phyloP scores from a whole-genome alignment of 2,329 filamentous ascomycete genomes.

The Colletotrichum sp. region DNA sequence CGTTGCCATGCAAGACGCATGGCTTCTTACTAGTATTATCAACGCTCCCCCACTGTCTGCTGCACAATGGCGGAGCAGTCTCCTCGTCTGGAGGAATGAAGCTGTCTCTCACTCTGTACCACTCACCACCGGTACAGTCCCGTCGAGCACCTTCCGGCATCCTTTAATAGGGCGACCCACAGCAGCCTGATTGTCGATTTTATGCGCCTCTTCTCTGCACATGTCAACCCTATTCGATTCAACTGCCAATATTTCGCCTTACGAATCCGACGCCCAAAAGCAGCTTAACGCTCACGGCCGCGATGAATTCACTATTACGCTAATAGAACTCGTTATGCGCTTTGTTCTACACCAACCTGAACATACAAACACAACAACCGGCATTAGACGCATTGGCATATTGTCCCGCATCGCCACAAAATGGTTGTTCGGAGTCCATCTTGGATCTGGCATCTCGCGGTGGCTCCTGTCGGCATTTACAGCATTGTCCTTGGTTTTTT shows the following conservation, averaged over 20 bases:
- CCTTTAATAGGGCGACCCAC: constrained; percentile 22
- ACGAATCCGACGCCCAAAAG: constrained; percentile 1
- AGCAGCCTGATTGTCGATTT: constrained; percentile 22
- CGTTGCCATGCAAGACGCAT: constrained; percentile 63
- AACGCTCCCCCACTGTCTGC: constrained; percentile 26
- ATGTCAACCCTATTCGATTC: constrained; percentile 20
- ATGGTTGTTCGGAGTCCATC: constrained; percentile 26
- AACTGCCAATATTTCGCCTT: constrained; percentile 16
- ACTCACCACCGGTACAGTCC: background rate
- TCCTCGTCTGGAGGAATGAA: constrained; percentile 6
- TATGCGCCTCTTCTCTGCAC: constrained; percentile 21
- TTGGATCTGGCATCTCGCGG: constrained; percentile 29
- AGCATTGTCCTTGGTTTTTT: constrained; percentile 20
- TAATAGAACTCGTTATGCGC: constrained; percentile 20
- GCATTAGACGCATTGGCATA: constrained; percentile 32
- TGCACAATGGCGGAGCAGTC: constrained; percentile 27
- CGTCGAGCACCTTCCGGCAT: background rate
- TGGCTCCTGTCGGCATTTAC: constrained; percentile 22
- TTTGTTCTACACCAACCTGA: constrained; percentile 16
- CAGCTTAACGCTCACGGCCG: constrained; percentile 20
- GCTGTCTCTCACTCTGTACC: background rate
- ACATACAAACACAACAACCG: constrained; percentile 19
- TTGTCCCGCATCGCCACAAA: constrained; percentile 25
- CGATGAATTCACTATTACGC: constrained; percentile 12
- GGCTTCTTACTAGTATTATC: constrained; percentile 62